phyloP scores from a whole-genome alignment of 1,139 yeast species.

The Hanseniaspora uvarum region DNA sequence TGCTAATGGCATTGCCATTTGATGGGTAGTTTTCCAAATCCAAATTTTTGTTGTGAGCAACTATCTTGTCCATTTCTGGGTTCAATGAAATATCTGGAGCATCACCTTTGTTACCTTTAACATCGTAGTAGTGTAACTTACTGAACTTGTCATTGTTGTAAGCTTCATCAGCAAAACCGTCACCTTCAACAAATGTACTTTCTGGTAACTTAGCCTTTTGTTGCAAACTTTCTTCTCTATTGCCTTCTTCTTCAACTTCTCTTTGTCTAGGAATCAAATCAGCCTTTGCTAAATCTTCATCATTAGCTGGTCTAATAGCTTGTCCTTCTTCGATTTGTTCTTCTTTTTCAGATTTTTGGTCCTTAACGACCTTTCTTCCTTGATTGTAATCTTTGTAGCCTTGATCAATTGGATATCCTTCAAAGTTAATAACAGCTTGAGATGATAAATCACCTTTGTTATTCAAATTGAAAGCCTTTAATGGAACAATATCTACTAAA shows the following conservation, averaged over 20 bases:
- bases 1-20: neutral
- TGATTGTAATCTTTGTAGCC: conserved; percentile 48
- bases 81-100: conserved; percentile 13
- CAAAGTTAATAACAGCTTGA: conserved; percentile 38
- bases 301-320: conserved; percentile 31
- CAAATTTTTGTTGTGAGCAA: conserved; percentile 1
- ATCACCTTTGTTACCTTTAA: neutral
- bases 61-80: conserved; percentile 9
- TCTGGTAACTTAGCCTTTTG: neutral
- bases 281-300: conserved; percentile 31
- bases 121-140: conserved; percentile 15
- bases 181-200: conserved; percentile 14
- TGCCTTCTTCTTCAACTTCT: conserved; percentile 9
- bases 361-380: conserved; percentile 32
- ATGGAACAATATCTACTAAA: conserved; percentile 57
- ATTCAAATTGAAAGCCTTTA: conserved; percentile 50
- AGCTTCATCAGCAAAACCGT: neutral
- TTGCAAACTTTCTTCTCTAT: neutral
- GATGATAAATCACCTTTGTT: conserved; percentile 32
- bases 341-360: conserved; percentile 21
- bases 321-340: conserved; percentile 18
- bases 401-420: conserved; percentile 46
- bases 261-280: conserved; percentile 23
- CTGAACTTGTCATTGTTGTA: neutral
- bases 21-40: conserved; percentile 13